phyloP scores from a whole-genome alignment of 345 rosid species.

The Acer yangbiense region DNA sequence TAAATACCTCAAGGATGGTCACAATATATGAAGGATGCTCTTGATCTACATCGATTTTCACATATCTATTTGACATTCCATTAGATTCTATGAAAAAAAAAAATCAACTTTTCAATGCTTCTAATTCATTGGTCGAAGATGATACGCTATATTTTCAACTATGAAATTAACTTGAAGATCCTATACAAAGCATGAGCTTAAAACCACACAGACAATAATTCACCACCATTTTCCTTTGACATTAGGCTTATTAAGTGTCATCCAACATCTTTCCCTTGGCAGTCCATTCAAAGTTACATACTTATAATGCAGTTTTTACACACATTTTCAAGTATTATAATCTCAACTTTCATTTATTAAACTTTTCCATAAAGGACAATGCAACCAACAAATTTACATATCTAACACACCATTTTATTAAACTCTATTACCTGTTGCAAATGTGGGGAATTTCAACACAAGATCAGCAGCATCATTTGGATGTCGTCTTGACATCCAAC shows the following conservation, averaged over 20 bases:
- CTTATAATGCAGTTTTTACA: neutral
- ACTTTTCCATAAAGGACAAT: neutral
- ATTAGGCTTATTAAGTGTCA: neutral
- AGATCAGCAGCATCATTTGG: slow-evolving; percentile 74
- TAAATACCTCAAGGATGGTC: too few relatives aligned
- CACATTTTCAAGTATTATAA: neutral
- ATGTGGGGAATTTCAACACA: slow-evolving; percentile 71
- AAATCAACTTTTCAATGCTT: too few relatives aligned
- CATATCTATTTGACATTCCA: too few relatives aligned
- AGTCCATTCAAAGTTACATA: neutral
- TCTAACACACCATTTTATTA: neutral
- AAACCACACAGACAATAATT: neutral
- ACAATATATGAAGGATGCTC: too few relatives aligned
- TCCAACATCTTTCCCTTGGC: neutral
- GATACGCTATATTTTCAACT: neutral
- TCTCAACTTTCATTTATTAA: slow-evolving; percentile 1
- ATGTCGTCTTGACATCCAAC: slow-evolving; percentile 71
- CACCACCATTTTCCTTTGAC: neutral
- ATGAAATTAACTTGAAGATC: neutral
- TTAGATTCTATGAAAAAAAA: too few relatives aligned
- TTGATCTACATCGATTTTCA: too few relatives aligned
- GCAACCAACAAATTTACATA: neutral
- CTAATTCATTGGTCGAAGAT: too few relatives aligned
- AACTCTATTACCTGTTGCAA: slow-evolving; percentile 72
- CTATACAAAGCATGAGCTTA: neutral